Evolutionary conservation across 805 yeast genomes (phyloP).

Genomic region (Teunomyces gatunensis): DNA sequence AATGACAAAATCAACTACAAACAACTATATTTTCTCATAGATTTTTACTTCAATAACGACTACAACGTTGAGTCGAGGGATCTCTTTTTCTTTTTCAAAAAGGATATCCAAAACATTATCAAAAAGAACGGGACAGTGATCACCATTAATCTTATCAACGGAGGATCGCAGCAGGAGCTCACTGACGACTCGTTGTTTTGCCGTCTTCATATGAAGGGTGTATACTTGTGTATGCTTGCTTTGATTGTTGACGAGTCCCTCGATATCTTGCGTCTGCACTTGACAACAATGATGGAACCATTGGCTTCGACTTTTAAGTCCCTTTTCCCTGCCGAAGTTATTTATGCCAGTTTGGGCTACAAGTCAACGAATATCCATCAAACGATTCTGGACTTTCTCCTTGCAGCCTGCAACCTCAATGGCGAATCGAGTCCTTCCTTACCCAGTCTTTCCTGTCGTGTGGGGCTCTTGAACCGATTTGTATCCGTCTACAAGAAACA

Average conservation of each 20-base stretch:
- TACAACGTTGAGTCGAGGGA: constrained; percentile 20
- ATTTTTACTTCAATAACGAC: constrained; percentile 23
- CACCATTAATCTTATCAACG: constrained; percentile 4
- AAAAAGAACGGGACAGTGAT: constrained; percentile 16
- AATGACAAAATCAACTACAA: constrained; percentile 17
- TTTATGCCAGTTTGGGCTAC: constrained; percentile 14
- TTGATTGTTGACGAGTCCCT: constrained; percentile 32
- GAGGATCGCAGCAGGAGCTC: constrained; percentile 5
- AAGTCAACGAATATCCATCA: constrained; percentile 12
- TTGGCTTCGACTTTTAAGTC: constrained; percentile 12
- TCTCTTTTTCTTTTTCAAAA: constrained; percentile 23
- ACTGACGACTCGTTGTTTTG: constrained; percentile 16
- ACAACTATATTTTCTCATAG: constrained; percentile 30
- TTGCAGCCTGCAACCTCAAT: not conserved
- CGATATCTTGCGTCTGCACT: constrained; percentile 14
- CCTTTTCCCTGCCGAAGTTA: constrained; percentile 25
- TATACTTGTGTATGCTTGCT: constrained; percentile 28
- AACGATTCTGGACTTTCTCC: constrained; percentile 13
- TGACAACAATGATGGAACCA: constrained; percentile 9
- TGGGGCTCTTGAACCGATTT: constrained; percentile 23
- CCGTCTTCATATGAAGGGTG: constrained; percentile 21
- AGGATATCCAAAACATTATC: constrained; percentile 20
- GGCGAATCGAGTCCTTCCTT: constrained; percentile 12
- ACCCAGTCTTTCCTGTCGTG: constrained; percentile 15
- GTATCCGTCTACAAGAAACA: constrained; percentile 17